Base-by-base conservation (phyloP, 2,329 filamentous ascomycete species). In the Lecanoromycetidae sp. region DNA sequence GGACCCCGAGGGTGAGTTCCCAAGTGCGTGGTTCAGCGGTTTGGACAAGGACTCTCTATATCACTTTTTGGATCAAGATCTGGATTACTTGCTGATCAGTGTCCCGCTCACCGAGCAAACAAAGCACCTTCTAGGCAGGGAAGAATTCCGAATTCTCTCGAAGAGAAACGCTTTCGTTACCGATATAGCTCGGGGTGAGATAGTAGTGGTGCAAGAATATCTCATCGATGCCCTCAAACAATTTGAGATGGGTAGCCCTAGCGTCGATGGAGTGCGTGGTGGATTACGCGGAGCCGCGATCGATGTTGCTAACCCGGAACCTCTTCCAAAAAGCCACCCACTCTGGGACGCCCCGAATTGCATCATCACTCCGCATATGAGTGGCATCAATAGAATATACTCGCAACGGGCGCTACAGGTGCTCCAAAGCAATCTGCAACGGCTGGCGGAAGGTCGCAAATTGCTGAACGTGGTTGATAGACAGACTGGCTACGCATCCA, bases 281-380 rank as follows among this genome's bases (percentile, higher is more conserved):
- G 68, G 71, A 2, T 58, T 84, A 23, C 63, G 69, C 2, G 84
- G 84, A 25, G 85, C 84, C 0, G 83, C 83, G 1, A 63, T 90
- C 33, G 84, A 88, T 59, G 84, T 90, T 1, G 83, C 84, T 1
- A 83, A 88, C 51, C 84, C 84, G 0, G 85, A 90, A 61, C 85
- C 85, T 0, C 60, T 90, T 52, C 82, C 83, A 0, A 63, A 70
- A 2, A 75, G 80, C 4, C 77, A 84, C 58, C 72, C 76, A 52
- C 64, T 90, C 42, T 90, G 84, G 84, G 72, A 68, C 22, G 68
- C 80, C 12, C 75, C 76, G 50, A 87, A 87, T 60, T 69, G 82
- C 13, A 73, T 82, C 43, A 74, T 90, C 38, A 82, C 77, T 53
- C 79, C 79, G 50, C 80, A 84, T 68, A 65, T 82, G 3, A 80